phyloP scores from a whole-genome alignment of 768 basidiomycete species.

The Naganishia friedmannii region DNA sequence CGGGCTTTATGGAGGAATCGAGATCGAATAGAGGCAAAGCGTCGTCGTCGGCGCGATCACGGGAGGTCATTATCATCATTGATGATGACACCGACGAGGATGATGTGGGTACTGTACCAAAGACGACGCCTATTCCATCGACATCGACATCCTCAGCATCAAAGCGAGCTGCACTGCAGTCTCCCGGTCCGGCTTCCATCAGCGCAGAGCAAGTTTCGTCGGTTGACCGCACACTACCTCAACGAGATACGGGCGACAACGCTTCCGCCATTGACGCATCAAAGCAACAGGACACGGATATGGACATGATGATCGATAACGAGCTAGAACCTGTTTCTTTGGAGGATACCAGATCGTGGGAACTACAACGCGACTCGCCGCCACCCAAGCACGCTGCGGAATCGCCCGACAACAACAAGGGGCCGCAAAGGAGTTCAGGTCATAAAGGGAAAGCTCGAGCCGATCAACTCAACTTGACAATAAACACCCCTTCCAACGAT shows the following conservation, averaged over 20 bases:
- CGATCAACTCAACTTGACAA: neutral
- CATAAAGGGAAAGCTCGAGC: conserved; percentile 10
- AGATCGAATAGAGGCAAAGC: neutral
- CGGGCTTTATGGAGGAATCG: neutral
- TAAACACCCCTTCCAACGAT: neutral
- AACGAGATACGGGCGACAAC: neutral
- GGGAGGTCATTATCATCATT: neutral
- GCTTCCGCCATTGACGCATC: neutral
- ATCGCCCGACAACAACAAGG: conserved; percentile 4
- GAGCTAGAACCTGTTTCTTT: conserved; percentile 12
- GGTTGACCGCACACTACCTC: neutral
- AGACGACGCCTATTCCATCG: neutral
- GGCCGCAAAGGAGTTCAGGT: neutral
- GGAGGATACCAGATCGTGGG: neutral
- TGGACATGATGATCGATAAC: conserved; percentile 14
- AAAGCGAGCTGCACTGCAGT: neutral
- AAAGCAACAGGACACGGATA: neutral
- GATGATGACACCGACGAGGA: neutral
- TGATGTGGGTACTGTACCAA: neutral
- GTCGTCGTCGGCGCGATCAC: neutral
- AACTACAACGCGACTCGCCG: neutral
- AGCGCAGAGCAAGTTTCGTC: neutral
- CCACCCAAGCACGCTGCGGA: neutral
- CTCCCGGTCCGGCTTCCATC: neutral
- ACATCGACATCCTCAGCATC: neutral